Base-by-base conservation (phyloP, 495 filamentous ascomycete species). In the Bombardia bombarda region DNA sequence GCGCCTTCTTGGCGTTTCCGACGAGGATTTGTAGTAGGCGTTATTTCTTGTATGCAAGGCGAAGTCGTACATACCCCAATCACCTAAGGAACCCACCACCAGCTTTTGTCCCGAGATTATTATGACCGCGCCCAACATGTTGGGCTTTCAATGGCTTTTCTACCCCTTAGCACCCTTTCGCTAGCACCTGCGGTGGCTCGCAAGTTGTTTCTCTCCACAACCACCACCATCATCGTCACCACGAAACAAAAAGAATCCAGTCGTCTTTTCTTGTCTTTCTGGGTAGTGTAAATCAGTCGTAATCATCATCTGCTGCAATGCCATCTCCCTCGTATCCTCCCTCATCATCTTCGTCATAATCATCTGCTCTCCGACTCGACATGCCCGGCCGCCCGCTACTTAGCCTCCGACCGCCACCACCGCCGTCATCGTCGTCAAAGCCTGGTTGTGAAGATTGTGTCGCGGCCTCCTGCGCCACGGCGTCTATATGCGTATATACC, bases 331-430 rank as follows among this genome's bases (percentile, higher is more conserved):
- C 64, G 40, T 71, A 71, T 38, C 56, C 44, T 16, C 58, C 55
- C 9, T 69, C 68, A 23, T 75, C 72, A 22, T 65, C 63, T 4
- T 67, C 68, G 20, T 78, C 74, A 26, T 75, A 71, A 32, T 46
- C 55, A 46, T 46, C 56, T 7, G 46, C 44, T 41, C 54, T 51
- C 30, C 42, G 47, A 38, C 51, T 58, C 32, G 53, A 40, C n/a
- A 23, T 16, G 3, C 37, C 44, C 7, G 43, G 45, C 3, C 54
- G 40, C 3, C 38, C 34, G 41, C 34, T 41, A 14, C 37, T 35
- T n/a, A 43, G 44, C 36, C 39, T 32, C 16, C 38, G 34, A 14
- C 33, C 22, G 18, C 33, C 32, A 8, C 24, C 32, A 16, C n/a
- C 32, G 19, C 17, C 26, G 19, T 16, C 18, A 14, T 43, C 30